Conservation (phyloP, 2,329 filamentous ascomycete genomes). For the Colletotrichum tropicicola region DNA sequence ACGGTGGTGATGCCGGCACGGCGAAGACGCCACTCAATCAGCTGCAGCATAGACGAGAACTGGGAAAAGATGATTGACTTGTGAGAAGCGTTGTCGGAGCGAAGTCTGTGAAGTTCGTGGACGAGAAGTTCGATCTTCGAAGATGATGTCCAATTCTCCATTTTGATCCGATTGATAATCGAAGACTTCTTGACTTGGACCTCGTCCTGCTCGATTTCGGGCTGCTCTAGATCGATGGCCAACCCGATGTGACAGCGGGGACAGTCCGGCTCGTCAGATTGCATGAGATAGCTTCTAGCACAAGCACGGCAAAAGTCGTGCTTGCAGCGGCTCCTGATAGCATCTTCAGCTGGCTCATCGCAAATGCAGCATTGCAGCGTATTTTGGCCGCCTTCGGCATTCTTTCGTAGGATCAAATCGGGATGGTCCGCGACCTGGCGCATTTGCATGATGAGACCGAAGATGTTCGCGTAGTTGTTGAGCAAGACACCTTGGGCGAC, state of each 20-base stretch:
- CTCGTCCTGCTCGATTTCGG: conserved; percentile 93
- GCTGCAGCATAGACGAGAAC: conserved; percentile 96
- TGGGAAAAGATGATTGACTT: conserved; percentile 99
- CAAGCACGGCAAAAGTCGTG: conserved; percentile 72
- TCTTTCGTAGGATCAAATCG: conserved; percentile 90
- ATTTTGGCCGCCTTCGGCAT: conserved; percentile 86
- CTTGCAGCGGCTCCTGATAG: conserved; percentile 89
- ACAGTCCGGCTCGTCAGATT: conserved; percentile 81
- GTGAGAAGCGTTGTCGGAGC: conserved; percentile 90
- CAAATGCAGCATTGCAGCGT: conserved; percentile 93
- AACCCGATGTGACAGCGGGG: conserved; percentile 92
- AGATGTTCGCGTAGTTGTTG: conserved; percentile 99
- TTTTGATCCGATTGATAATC: conserved; percentile 98
- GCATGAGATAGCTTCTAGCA: conserved; percentile 68
- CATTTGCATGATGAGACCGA: conserved; percentile 99
- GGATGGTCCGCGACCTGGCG: conserved; percentile 97
- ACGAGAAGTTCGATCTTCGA: conserved; percentile 98
- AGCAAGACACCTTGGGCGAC: conserved; percentile 93
- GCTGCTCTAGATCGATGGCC: conserved; percentile 92
- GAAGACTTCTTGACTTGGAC: conserved; percentile 89
- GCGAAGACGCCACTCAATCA: conserved; percentile 95
- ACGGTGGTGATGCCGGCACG: conserved; percentile 98
- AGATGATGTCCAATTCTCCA: conserved; percentile 98
- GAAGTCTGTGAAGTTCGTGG: conserved; percentile 90
- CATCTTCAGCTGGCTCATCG: conserved; percentile 94